Evolutionary conservation across 805 yeast species (phyloP), one percentile per base, ranked within the genome.

Genomic region (Lipomyces chichibuensis): DNA sequence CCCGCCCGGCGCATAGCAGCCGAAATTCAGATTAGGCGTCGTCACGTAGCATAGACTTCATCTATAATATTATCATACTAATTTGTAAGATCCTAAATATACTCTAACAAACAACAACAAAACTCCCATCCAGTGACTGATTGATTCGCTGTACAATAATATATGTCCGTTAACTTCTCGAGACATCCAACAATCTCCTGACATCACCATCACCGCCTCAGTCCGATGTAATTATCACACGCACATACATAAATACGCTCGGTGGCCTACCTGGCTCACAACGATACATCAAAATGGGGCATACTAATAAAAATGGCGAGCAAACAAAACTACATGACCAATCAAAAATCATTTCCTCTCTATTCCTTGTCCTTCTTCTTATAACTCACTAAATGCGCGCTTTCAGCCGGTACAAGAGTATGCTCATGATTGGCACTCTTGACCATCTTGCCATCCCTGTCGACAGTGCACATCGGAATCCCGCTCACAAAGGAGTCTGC

Each of bases 401-500:
- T 71, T 56, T 77, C 80, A 2, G 73, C 74, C 9, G 76, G 76
- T 33, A 79, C 80, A 51, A 79, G 73, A 6, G 79, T 78, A 63
- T 78, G 81, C 52, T 71, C 73, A 63, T 78, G 81, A 51, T 73
- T 72, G 23, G 69, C 66, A 23, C 74, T 65, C 57, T 66, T 65
- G 29, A 74, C 55, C 9, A 73, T 52, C 37, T 67, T 60, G 20
- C 78, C 78, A 17, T 64, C 62, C 60, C 57, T 72, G 65, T 39
- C 71, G 61, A 71, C 72, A 4, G 75, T 71, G 76, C 97, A 92
- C 69, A 76, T 78, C 35, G 85, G 82, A 17, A 93, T 88, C 2
- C 79, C 73, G 51, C 79, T 69, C 66, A 87, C 81, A 86, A 93
- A 94, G 9, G 79, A 81, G 72, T 88, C 88, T 1, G 77, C 73